Base-by-base conservation (phyloP, 192 early-diverging fungal genomes). In the Umbelopsis sp. region DNA sequence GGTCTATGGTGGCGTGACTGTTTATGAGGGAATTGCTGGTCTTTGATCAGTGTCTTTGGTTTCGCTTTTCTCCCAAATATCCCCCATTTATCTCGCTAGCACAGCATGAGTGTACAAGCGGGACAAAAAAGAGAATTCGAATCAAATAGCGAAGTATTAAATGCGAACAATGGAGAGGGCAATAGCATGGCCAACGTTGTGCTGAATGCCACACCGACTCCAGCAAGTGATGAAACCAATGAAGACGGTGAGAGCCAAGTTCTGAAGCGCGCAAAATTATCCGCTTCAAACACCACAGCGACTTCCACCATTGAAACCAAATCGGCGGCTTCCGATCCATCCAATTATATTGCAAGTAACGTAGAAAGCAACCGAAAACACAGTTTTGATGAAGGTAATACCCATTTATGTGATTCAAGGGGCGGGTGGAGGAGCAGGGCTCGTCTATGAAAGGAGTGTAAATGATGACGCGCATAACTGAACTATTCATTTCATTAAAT, bases 261-360 rank as follows among this genome's bases (percentile, higher is more conserved):
- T 62, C 31, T 62, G 56, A 62, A 62, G 56, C 56, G 56, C 56
- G 56, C 56, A 29, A 62, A 62, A 62, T 62, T 62, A 62, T 62
- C 56, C 31, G 26, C 24, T 34, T 29, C 29, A 4, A 26, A 62
- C 26, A 62, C 24, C 17, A 2, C 29, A 8, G 34, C 16, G 16
- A 5, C 26, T 16, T 20, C 56, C 56, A 2, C 26, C 12, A 29
- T 7, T 34, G 56, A 62, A 34, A 11, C 12, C 26, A 34, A 17
- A 62, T 2, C 56, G 34, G 11, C 31, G 4, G 17, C 31, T 34
- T 0, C 20, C 1, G 56, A 62, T 17, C 29, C 32, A 31, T 32
- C 5, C 31, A 62, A n/a, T 11, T 8, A 14, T 26, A 62, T 4
- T 32, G 26, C 16, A 29, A 31, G 31, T 31, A 36, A 26, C 31